Conservation (phyloP, 140 eudicot genomes). For the Bidens hawaiensis region DNA sequence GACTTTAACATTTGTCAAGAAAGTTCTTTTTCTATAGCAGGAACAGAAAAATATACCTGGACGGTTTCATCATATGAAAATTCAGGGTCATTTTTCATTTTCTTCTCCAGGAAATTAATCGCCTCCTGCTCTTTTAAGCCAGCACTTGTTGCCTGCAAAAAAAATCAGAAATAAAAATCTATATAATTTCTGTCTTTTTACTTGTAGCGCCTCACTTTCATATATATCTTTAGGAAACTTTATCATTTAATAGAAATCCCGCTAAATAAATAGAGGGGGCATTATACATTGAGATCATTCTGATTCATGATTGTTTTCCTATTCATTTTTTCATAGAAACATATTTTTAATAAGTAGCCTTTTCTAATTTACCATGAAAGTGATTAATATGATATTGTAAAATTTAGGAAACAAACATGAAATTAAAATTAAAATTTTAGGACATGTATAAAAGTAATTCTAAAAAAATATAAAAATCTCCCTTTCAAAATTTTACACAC, state of each 20-base stretch:
- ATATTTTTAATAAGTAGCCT: not conserved
- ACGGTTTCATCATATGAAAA: constrained; percentile 90
- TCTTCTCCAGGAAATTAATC: constrained; percentile 86
- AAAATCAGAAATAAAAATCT: not conserved
- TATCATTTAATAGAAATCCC: too few relatives aligned
- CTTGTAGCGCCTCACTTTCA: not conserved
- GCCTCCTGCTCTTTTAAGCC: constrained; percentile 97
- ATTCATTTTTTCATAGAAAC: not conserved
- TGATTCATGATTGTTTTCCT: not conserved
- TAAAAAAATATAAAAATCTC: not conserved
- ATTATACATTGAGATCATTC: not conserved
- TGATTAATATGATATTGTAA: not conserved
- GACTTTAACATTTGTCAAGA: not conserved
- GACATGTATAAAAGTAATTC: not conserved
- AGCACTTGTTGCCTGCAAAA: constrained; percentile 92
- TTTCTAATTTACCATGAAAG: not conserved
- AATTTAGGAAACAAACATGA: not conserved
- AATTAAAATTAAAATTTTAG: not conserved
- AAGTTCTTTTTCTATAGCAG: not conserved
- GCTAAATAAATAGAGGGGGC: not conserved
- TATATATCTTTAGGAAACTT: not conserved
- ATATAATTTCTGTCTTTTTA: not conserved
- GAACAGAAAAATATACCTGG: constrained; percentile 45
- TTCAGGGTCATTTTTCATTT: constrained; percentile 93
- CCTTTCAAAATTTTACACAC: constrained; percentile 25